Base-by-base conservation (phyloP, 2,329 filamentous ascomycete genomes). In the Scytalidium sp. region DNA sequence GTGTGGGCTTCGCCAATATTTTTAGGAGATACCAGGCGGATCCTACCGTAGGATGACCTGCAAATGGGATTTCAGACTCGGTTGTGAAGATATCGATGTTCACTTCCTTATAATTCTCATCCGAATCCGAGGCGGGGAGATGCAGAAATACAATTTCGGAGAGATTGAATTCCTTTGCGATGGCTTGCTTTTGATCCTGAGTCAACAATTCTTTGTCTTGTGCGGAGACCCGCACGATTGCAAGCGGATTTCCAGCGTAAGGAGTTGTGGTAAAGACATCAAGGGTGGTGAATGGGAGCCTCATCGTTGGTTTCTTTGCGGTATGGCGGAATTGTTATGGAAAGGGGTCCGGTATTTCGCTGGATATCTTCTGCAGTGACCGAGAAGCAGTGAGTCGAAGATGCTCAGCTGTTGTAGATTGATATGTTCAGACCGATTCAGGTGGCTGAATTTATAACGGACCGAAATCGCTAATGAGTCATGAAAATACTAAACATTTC, bases 61-160 rank as follows among this genome's bases (percentile, higher is more conserved):
- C 81, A 55, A 85, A 85, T 19, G 80, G 76, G 17, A 85, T 66
- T 64, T 85, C 82, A 27, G 67, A 60, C 8, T 67, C 60, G 40
- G 69, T 62, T 27, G 79, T 79, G 69, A 84, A 85, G 57, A 86
- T 85, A 64, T 84, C 78, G 56, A 84, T 73, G 47, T 66, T 66
- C 41, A 76, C 66, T 15, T 67, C 59, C 15, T 36, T 36, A n/a
- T 15, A 36, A 4, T 29, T 46, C 52, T 68, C 60, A 44, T 64
- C 62, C 15, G 56, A 50, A 19, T 61, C 53, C 44, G 69, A 66
- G 22, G 55, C 47, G 8, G 60, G 52, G 4, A 65, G 58, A 66
- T 85, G 79, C 32, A 85, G 66, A 58, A 86, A 85, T 41, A 83
- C 79, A 1, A 80, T 84, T 65, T 85, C 81, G 47, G 79, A 83